Evolutionary conservation across 106 monocot species (phyloP).

Genomic region (Iris macrosiphon): DNA sequence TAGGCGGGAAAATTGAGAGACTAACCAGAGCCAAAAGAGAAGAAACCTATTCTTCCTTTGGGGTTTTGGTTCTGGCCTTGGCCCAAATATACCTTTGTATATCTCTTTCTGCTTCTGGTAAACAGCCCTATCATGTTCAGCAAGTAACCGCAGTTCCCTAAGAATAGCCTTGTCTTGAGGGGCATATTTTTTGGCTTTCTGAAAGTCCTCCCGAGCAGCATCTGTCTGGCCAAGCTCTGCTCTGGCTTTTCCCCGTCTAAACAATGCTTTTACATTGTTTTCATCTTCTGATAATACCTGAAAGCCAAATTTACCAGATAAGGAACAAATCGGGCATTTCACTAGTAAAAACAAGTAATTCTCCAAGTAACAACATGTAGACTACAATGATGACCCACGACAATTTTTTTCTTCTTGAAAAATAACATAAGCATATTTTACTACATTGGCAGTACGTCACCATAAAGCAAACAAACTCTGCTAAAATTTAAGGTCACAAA

Average conservation of each 20-base stretch:
- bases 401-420: too few relatives aligned
- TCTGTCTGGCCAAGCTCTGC: conserved; percentile 87
- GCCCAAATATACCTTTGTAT: conserved; percentile 91
- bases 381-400: too few relatives aligned
- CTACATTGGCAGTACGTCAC: too few relatives aligned
- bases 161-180: conserved; percentile 71
- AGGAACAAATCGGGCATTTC: too few relatives aligned
- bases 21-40: conserved; percentile 64
- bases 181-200: conserved; percentile 57
- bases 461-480: too few relatives aligned
- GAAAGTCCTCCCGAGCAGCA: conserved; percentile 77
- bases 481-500: too few relatives aligned
- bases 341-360: too few relatives aligned
- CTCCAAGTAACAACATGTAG: too few relatives aligned
- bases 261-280: conserved; percentile 82
- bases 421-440: too few relatives aligned
- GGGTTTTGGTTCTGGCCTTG: conserved; percentile 61
- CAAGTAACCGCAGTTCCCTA: conserved; percentile 55
- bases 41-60: conserved; percentile 25
- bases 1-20: conserved; percentile 30
- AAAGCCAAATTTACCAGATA: too few relatives aligned
- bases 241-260: conserved; percentile 88
- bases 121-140: conserved; percentile 80
- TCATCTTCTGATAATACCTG: conserved; percentile 88
- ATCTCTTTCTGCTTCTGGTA: conserved; percentile 96